Evolutionary conservation across 495 filamentous ascomycete genomes (phyloP), one percentile per base, ranked within the genome.

Genomic region (Aspergillus wentii): DNA sequence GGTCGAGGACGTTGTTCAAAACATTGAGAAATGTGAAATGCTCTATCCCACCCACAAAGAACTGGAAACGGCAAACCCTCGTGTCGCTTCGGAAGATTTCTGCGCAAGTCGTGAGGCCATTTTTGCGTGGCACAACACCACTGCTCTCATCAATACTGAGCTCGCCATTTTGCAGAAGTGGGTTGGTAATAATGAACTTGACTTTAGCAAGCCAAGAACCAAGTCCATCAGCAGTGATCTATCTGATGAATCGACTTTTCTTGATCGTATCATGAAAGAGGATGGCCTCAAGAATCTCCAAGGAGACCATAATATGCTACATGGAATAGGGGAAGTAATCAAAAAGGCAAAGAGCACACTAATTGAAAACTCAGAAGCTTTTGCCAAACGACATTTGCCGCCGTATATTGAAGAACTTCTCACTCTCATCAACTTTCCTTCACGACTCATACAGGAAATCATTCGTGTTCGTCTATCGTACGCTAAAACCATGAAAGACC

Each of bases 191-290:
- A 85, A 86, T 30, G 89, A 91, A 51, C 75, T 98, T 10, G 88
- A 97, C 61, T 97, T 98, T 54, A 78, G 78, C 30, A 83, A 86
- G 49, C 57, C 67, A 3, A 64, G 71, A 44, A 35, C 49, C 14
- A 61, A 62, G 18, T 56, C 60, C 31, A 48, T 57, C 20, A 71
- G 71, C 20, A 78, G 76, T 43, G 81, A 87, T 40, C 69, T 96
- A 11, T 79, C 79, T 16, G 90, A 95, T 50, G 88, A 95, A 39
- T 78, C 88, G 0, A 92, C 88, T 1, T 98, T 98, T 58, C 69
- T 98, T 30, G 92, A 98, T 57, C 80, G 92, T n/a, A 82, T 97
- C n/a, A 74, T 97, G 69, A 96, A 96, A 51, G 92, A 97, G 58
- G 92, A 98, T 54, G 88, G 88, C 13, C 70, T 98, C 15, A 90